Evolutionary conservation across 495 filamentous ascomycete species (phyloP).

Genomic region (Thermochaetoides thermophila): DNA sequence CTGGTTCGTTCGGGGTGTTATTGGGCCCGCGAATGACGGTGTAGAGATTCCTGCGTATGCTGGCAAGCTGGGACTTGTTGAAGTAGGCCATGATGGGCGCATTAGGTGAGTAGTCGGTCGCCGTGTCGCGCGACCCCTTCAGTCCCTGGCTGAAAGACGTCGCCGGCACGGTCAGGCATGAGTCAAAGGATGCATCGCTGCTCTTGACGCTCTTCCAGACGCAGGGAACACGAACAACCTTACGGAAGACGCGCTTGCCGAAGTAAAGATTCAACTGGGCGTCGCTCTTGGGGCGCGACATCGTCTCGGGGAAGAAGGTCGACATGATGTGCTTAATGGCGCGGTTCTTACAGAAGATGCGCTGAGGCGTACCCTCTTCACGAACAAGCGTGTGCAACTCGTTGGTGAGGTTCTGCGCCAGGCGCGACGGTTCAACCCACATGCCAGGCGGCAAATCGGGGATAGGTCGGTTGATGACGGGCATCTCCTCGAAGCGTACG

Average conservation of each 20-base stretch:
- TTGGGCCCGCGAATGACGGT: slow-evolving; percentile 12
- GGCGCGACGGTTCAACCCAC: slow-evolving; percentile 13
- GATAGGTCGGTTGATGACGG: slow-evolving; percentile 18
- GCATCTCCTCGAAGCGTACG: slow-evolving; percentile 21
- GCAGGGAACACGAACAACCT: slow-evolving; percentile 19
- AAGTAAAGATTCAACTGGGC: slow-evolving; percentile 25
- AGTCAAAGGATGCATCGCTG: neutral
- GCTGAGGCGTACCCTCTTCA: slow-evolving; percentile 1
- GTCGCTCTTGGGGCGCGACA: slow-evolving; percentile 12
- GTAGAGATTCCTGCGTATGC: slow-evolving; percentile 17
- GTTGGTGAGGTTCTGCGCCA: slow-evolving; percentile 14
- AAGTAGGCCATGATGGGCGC: slow-evolving; percentile 27
- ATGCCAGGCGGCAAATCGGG: slow-evolving; percentile 9
- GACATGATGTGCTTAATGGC: slow-evolving; percentile 22
- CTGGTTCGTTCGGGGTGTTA: slow-evolving; percentile 15
- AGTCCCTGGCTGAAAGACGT: slow-evolving; percentile 8
- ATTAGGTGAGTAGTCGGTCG: slow-evolving; percentile 9
- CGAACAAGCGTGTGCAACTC: slow-evolving; percentile 21
- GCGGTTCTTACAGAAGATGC: slow-evolving; percentile 10
- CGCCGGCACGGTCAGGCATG: neutral
- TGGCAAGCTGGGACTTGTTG: slow-evolving; percentile 15
- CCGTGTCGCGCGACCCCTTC: slow-evolving; percentile 1
- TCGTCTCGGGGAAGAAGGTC: slow-evolving; percentile 19
- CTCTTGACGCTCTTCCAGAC: slow-evolving; percentile 19
- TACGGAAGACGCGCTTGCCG: slow-evolving; percentile 16